Evolutionary conservation across 768 basidiomycete genomes (phyloP).

Genomic region (Agaricus blazei): DNA sequence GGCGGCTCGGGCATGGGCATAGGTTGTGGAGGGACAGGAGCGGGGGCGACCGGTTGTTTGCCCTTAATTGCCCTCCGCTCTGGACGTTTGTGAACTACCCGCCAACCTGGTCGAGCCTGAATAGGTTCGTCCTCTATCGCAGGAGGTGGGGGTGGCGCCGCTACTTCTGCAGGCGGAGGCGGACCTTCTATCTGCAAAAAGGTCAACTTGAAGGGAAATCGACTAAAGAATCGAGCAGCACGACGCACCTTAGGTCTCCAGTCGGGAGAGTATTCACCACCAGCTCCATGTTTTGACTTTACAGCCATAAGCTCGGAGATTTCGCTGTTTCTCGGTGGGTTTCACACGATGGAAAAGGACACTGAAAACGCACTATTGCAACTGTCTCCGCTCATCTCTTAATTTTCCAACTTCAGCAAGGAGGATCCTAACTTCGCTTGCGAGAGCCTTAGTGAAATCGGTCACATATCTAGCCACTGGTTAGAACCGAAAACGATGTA

Average conservation of each 20-base stretch:
- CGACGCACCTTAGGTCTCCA: conserved; percentile 59
- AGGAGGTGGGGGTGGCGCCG: conserved; percentile 38
- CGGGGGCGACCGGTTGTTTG: conserved; percentile 29
- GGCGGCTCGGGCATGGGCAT: conserved; percentile 35
- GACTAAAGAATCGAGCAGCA: neutral
- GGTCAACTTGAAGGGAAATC: conserved; percentile 1
- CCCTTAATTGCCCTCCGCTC: conserved; percentile 43
- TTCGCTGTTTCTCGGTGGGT: conserved; percentile 43
- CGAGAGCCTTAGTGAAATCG: conserved; percentile 81
- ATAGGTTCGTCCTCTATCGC: conserved; percentile 40
- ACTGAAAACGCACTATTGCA: conserved; percentile 63
- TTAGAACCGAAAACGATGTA: neutral
- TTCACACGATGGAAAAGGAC: neutral
- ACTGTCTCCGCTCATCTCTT: conserved; percentile 65
- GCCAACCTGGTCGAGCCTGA: conserved; percentile 69
- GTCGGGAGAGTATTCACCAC: conserved; percentile 71
- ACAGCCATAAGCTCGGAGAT: conserved; percentile 81
- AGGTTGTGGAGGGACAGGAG: conserved; percentile 32
- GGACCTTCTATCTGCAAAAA: conserved; percentile 23
- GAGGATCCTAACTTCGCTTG: conserved; percentile 73
- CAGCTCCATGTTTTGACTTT: conserved; percentile 77
- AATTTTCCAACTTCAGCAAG: conserved; percentile 78
- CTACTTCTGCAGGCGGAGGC: conserved; percentile 26
- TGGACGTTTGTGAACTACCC: conserved; percentile 61
- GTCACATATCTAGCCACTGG: conserved; percentile 36